These are phyloP conservation scores for Pichia manshurica DNA, from an alignment of 805 yeast species.

Conservation along the genomic window DNA sequence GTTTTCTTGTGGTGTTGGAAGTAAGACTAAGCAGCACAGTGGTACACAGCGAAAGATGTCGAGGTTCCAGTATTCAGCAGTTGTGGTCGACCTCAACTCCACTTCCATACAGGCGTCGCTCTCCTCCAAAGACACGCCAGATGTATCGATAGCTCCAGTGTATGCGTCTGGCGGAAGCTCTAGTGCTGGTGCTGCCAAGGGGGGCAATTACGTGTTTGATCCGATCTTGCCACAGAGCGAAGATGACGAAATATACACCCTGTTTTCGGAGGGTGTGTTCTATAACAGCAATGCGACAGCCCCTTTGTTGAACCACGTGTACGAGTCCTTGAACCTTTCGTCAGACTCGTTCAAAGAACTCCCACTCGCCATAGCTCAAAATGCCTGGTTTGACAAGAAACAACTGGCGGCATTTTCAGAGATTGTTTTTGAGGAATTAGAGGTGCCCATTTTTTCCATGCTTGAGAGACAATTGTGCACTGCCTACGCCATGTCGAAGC, in stretches of 20 bases:
- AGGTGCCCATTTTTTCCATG: constrained; percentile 72
- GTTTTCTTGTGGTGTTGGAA: no score
- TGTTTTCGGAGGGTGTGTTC: constrained; percentile 56
- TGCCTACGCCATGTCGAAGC: constrained; percentile 68
- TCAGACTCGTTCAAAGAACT: constrained; percentile 41
- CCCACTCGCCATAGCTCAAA: constrained; percentile 55
- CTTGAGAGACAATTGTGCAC: constrained; percentile 74
- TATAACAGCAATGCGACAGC: constrained; percentile 71
- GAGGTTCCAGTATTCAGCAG: constrained; percentile 40
- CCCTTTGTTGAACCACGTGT: constrained; percentile 63
- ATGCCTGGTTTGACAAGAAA: constrained; percentile 62
- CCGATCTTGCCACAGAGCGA: constrained; percentile 23
- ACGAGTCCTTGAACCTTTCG: constrained; percentile 44
- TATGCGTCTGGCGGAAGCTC: constrained; percentile 32
- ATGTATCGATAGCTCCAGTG: constrained; percentile 49
- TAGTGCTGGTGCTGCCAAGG: constrained; percentile 24
- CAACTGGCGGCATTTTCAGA: constrained; percentile 56
- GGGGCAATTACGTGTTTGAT: constrained; percentile 6
- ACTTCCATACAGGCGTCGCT: constrained; percentile 63
- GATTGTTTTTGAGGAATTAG: constrained; percentile 65
- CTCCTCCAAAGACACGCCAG: constrained; percentile 59
- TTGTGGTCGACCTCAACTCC: constrained; percentile 67
- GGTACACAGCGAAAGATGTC: neutral
- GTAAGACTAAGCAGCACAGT: no score
- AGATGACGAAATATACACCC: constrained; percentile 47